phyloP scores from a whole-genome alignment of 768 basidiomycete species.

The Lepiota subincarnata region DNA sequence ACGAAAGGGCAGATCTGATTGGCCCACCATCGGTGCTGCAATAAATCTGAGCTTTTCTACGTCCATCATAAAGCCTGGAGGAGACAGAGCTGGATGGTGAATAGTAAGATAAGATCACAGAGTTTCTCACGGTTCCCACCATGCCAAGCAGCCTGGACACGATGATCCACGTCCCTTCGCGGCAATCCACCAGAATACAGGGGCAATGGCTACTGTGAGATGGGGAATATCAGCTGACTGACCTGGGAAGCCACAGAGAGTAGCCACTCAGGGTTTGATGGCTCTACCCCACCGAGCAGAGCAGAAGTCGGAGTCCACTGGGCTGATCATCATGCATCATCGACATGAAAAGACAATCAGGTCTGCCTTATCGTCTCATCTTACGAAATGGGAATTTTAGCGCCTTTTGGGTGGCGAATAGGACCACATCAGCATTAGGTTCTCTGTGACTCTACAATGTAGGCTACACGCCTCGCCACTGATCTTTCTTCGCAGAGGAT shows the following conservation, averaged over 20 bases:
- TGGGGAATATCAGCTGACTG: neutral
- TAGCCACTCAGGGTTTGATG: neutral
- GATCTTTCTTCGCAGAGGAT: neutral
- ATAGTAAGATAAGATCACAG: neutral
- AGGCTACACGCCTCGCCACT: neutral
- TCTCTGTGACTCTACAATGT: no score
- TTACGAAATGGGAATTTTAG: neutral
- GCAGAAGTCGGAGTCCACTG: neutral
- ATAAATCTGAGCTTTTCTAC: conserved; percentile 35
- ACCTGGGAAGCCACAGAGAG: neutral
- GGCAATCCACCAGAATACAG: neutral
- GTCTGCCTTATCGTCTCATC: neutral
- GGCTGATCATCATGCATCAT: neutral
- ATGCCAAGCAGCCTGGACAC: neutral
- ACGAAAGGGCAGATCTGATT: conserved; percentile 75
- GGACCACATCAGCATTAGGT: no score
- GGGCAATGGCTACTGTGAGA: neutral
- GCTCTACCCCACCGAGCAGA: no score
- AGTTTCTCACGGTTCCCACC: conserved; percentile 6
- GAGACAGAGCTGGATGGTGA: neutral
- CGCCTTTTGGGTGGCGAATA: no score
- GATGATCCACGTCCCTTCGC: neutral
- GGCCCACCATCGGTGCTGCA: conserved; percentile 76
- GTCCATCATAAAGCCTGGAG: conserved; percentile 10
- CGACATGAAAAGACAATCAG: neutral